phyloP scores from a whole-genome alignment of 108 stramenopile genomes.

The Aureococcus anophagefferens region DNA sequence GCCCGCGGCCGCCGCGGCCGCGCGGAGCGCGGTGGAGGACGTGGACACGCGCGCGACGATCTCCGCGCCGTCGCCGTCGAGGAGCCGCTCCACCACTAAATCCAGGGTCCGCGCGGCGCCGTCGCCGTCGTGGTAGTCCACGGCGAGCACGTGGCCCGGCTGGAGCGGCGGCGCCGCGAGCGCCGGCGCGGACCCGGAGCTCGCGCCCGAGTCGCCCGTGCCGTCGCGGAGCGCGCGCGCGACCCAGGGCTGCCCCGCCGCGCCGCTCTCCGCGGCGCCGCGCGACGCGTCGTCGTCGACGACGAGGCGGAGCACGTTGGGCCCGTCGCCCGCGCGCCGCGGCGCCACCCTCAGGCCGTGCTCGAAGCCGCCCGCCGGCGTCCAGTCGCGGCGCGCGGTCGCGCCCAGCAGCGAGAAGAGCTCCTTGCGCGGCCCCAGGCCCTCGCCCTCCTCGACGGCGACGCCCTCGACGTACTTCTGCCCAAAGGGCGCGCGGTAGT shows the following conservation, averaged over 20 bases:
- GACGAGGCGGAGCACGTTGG: neutral
- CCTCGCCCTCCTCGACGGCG: slow-evolving; percentile 37
- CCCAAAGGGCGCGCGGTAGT: slow-evolving; percentile 25
- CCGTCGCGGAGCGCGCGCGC: too few relatives aligned
- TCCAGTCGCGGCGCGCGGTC: slow-evolving; percentile 15
- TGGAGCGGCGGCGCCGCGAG: too few relatives aligned
- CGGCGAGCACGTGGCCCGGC: neutral
- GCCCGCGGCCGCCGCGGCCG: neutral
- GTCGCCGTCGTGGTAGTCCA: neutral
- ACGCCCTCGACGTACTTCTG: slow-evolving; percentile 22
- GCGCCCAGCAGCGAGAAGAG: slow-evolving; percentile 25
- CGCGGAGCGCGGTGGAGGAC: neutral
- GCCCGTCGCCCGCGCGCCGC: neutral
- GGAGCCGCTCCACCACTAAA: neutral
- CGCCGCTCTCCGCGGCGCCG: too few relatives aligned
- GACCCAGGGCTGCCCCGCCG: too few relatives aligned
- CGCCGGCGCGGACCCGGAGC: too few relatives aligned
- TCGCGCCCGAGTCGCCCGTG: too few relatives aligned
- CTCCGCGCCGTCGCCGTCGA: neutral
- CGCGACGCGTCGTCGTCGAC: neutral
- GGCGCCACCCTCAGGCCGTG: neutral
- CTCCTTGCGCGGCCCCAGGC: slow-evolving; percentile 39
- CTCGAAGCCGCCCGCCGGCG: neutral
- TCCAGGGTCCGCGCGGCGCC: neutral
- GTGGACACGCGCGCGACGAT: neutral